phyloP scores from a whole-genome alignment of 179 eudicot genomes.

The Silene vulgaris region DNA sequence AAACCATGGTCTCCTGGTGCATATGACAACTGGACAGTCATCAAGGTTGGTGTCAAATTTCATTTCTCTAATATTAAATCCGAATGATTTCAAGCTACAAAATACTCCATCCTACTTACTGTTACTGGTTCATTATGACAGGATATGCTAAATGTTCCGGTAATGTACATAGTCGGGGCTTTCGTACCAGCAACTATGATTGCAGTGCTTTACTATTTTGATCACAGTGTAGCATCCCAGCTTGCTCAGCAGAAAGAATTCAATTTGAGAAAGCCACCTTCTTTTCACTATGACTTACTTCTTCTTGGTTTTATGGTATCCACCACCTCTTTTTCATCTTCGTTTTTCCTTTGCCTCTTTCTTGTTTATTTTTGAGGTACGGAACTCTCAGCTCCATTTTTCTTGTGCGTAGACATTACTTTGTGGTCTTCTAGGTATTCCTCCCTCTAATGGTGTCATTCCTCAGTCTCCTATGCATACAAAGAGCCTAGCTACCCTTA shows the following conservation, averaged over 20 bases:
- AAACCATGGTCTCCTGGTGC: conserved; percentile 98
- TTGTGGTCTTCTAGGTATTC: conserved; percentile 84
- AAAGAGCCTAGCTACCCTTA: conserved; percentile 88
- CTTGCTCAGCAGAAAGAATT: conserved; percentile 87
- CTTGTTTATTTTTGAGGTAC: background rate
- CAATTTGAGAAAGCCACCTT: conserved; percentile 71
- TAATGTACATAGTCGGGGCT: conserved; percentile 77
- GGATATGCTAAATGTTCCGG: conserved; percentile 84
- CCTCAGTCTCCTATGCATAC: conserved; percentile 99
- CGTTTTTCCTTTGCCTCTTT: background rate
- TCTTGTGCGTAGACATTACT: conserved; percentile 38
- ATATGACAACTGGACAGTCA: conserved; percentile 81
- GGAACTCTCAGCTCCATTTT: background rate
- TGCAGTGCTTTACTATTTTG: conserved; percentile 90
- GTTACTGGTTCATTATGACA: conserved; percentile 29
- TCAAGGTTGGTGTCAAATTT: conserved; percentile 41
- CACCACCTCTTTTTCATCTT: background rate
- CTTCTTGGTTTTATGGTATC: conserved; percentile 28
- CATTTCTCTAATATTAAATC: background rate
- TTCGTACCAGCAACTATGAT: conserved; percentile 92
- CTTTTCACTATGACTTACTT: conserved; percentile 39
- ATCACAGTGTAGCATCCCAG: conserved; percentile 94
- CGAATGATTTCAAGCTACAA: background rate
- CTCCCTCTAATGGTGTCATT: conserved; percentile 90
- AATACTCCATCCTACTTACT: too few relatives aligned